Evolutionary conservation across 176 grass and related monocot species (phyloP).

Genomic region (Bothriochloa decipiens): DNA sequence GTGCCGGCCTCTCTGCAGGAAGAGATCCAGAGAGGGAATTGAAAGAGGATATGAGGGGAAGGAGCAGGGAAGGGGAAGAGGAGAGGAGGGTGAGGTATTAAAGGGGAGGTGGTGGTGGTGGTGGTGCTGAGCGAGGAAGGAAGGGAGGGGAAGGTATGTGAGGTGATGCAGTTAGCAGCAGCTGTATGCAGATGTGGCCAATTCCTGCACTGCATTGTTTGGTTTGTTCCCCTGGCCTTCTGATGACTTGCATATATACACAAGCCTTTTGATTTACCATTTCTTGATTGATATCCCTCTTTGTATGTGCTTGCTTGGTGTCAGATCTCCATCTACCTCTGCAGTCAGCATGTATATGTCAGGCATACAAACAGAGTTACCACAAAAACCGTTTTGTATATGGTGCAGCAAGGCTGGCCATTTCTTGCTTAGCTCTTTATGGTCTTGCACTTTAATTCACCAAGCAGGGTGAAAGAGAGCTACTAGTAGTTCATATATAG

Average conservation of each 20-base stretch:
- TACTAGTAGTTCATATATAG: too few relatives aligned
- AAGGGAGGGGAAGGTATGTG: conserved; percentile 37
- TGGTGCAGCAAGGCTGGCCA: conserved; percentile 8
- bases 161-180: conserved; percentile 48
- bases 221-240: not conserved
- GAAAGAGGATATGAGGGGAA: conserved; percentile 29
- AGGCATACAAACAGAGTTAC: conserved; percentile 11
- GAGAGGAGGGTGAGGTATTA: conserved; percentile 38
- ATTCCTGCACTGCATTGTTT: conserved; percentile 27
- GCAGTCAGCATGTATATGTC: conserved; percentile 29
- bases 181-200: conserved; percentile 29
- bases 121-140: not conserved
- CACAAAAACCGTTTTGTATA: conserved; percentile 9
- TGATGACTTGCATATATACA: not conserved
- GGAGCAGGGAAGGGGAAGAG: conserved; percentile 1
- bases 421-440: conserved; percentile 16
- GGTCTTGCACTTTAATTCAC: conserved; percentile 18
- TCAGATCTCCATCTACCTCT: conserved; percentile 45
- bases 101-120: conserved; percentile 34
- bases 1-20: conserved; percentile 29
- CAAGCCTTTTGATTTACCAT: not conserved
- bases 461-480: not conserved
- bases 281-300: not conserved
- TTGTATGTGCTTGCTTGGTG: conserved; percentile 7
- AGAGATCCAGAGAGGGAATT: conserved; percentile 49